These are phyloP conservation scores for Globisporangium heterothallicum DNA, from an alignment of 352 stramenopile species.

Conservation along the genomic window DNA sequence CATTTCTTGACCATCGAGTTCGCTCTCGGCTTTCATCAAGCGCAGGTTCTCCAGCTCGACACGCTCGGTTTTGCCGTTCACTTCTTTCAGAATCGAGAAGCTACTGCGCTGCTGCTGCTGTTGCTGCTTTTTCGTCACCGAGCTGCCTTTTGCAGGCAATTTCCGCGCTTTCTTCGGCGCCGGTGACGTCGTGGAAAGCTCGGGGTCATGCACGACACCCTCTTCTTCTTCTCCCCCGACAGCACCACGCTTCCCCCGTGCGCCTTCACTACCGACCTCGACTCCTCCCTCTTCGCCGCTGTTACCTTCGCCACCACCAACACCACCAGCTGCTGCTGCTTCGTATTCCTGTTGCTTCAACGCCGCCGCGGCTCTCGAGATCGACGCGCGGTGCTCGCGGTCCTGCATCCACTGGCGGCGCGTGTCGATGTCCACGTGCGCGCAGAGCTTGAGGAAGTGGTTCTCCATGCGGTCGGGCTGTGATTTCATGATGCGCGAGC, in stretches of 20 bases:
- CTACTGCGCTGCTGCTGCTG: slow-evolving; percentile 2
- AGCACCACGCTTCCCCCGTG: too few relatives aligned
- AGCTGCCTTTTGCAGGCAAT: neutral
- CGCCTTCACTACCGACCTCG: too few relatives aligned
- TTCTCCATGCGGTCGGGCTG: slow-evolving; percentile 18
- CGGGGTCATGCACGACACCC: neutral
- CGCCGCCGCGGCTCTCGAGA: slow-evolving; percentile 1
- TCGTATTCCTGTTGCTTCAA: slow-evolving; percentile 2
- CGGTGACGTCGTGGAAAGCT: neutral
- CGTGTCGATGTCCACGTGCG: slow-evolving; percentile 7
- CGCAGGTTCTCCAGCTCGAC: slow-evolving; percentile 10
- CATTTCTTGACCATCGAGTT: neutral
- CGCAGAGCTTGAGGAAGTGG: slow-evolving; percentile 16
- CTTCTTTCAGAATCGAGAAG: slow-evolving; percentile 10
- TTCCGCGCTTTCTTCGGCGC: neutral
- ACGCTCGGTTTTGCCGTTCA: slow-evolving; percentile 8
- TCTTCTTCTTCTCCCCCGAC: neutral
- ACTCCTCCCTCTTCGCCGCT: neutral
- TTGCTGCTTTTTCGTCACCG: slow-evolving; percentile 2
- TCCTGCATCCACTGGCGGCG: slow-evolving; percentile 10
- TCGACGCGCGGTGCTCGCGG: slow-evolving; percentile 4
- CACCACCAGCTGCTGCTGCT: neutral
- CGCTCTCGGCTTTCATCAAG: neutral
- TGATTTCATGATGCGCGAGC: slow-evolving; percentile 14
- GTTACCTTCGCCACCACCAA: neutral